Conservation (phyloP, 352 stramenopile species). For the Hyaloperonospora arabidopsidis region DNA sequence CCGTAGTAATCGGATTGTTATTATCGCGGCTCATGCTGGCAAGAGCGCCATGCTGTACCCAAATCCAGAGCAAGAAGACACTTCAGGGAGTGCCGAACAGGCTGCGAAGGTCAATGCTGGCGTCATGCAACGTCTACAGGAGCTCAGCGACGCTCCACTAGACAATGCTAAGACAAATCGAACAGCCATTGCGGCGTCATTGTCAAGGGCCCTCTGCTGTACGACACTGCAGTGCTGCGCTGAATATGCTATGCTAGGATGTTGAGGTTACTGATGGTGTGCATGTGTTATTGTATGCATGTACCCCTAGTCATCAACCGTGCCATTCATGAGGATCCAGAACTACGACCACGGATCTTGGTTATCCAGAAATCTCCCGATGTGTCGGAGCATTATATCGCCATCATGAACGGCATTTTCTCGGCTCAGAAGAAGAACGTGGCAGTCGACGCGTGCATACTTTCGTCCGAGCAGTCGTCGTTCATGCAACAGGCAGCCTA, state of each 20-base stretch:
- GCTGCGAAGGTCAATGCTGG: conserved; percentile 60
- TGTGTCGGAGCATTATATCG: conserved; percentile 84
- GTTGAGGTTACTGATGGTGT: conserved; percentile 1
- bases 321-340: conserved; percentile 66
- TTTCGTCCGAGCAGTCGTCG: conserved; percentile 64
- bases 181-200: conserved; percentile 64
- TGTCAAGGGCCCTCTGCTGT: conserved; percentile 81
- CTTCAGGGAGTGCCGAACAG: conserved; percentile 59
- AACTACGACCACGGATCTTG: conserved; percentile 74
- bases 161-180: conserved; percentile 47
- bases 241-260: neutral
- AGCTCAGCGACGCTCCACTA: conserved; percentile 41
- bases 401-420: conserved; percentile 88
- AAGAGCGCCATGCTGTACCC: conserved; percentile 71
- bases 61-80: conserved; percentile 55
- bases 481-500: conserved; percentile 86
- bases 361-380: conserved; percentile 79
- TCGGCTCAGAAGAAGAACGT: conserved; percentile 84
- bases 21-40: conserved; percentile 72
- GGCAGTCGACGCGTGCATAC: conserved; percentile 73
- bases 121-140: conserved; percentile 60
- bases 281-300: conserved; percentile 1
- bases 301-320: conserved; percentile 77
- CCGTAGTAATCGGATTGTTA: conserved; percentile 79
- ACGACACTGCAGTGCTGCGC: conserved; percentile 17